Base-by-base conservation (phyloP, 2,329 filamentous ascomycete species). In the Akanthomyces uredinophilus region DNA sequence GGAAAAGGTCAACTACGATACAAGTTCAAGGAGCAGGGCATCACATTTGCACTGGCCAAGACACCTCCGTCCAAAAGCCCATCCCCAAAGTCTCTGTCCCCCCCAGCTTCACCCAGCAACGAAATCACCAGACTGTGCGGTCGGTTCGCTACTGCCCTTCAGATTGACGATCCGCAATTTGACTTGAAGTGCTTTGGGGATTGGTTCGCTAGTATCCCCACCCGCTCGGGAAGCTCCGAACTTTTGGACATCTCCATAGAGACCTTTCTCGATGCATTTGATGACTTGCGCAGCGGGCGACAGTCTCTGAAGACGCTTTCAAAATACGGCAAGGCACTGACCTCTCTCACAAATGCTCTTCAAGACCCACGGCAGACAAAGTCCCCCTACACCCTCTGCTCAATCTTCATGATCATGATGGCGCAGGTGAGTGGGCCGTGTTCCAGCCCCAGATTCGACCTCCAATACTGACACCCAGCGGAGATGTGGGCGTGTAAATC, bases 1-100 rank as follows among this genome's bases (percentile, higher is more conserved):
- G 81, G 80, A 11, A 74, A 74, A 3, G 81, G 81, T 3, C 71
- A 78, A 66, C 73, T 76, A 60, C 73, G 81, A 51, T 83, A 73
- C 71, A 82, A 80, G 69, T 83, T 83, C 69, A 77, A 79, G 64
- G 71, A 80, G 29, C 68, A 72, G 52, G 67, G 22, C n/a, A 37
- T 51, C 8, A 24, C 10, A 13, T 59, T 54, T 62, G 49, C 43
- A 3, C 50, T 32, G 5, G 20, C n/a, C 47, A 47, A 51, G 32
- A 50, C 44, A 4, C 35, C 44, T 4, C 46, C 35, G 55, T 1
- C 51, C 27, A 61, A 60, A 8, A 60, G 46, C 16, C 16, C 20
- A 1, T 46, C 61, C 20, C 41, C 53, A 53, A 50, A 46, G 13
- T 55, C 49, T 27, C 61, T 50, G 3, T 58, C 61, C 2, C 60